Conservation (phyloP, 176 grass and related monocot species). For the Bonia amplexicaulis region DNA sequence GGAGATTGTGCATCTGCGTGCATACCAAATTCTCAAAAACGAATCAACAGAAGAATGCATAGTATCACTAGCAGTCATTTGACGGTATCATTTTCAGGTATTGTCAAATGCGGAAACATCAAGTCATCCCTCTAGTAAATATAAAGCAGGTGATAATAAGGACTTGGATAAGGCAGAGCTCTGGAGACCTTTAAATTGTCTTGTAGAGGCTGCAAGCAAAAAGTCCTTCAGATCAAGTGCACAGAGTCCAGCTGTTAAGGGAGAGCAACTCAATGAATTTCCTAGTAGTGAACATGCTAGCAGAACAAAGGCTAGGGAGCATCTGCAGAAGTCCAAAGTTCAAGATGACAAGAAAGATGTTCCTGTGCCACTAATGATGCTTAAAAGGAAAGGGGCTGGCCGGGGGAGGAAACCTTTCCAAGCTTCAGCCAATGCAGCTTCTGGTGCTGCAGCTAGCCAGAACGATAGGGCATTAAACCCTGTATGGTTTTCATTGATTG, state of each 20-base stretch:
- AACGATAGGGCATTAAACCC: constrained; percentile 26
- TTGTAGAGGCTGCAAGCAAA: constrained; percentile 71
- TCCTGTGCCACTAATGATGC: constrained; percentile 26
- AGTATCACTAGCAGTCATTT: background rate
- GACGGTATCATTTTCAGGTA: constrained; percentile 42
- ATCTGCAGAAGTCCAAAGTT: constrained; percentile 44
- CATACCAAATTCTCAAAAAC: background rate
- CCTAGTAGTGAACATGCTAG: constrained; percentile 35
- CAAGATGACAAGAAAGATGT: constrained; percentile 51
- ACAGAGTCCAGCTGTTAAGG: constrained; percentile 42
- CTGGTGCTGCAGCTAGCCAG: constrained; percentile 21
- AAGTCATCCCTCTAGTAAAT: constrained; percentile 43
- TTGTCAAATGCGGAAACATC: constrained; percentile 55
- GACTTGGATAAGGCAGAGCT: constrained; percentile 61
- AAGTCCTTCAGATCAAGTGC: constrained; percentile 43
- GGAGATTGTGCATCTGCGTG: background rate
- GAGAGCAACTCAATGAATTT: constrained; percentile 38
- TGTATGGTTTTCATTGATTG: constrained; percentile 78
- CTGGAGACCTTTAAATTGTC: constrained; percentile 79
- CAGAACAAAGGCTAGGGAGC: constrained; percentile 44
- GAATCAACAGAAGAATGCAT: constrained; percentile 7
- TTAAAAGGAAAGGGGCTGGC: constrained; percentile 52
- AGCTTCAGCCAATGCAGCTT: constrained; percentile 24
- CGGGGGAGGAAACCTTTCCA: constrained; percentile 42
- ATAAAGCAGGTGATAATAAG: constrained; percentile 36